Evolutionary conservation across 2,329 filamentous ascomycete species (phyloP), one percentile per base, ranked within the genome.

Genomic region (Ophiosphaerella narmari): DNA sequence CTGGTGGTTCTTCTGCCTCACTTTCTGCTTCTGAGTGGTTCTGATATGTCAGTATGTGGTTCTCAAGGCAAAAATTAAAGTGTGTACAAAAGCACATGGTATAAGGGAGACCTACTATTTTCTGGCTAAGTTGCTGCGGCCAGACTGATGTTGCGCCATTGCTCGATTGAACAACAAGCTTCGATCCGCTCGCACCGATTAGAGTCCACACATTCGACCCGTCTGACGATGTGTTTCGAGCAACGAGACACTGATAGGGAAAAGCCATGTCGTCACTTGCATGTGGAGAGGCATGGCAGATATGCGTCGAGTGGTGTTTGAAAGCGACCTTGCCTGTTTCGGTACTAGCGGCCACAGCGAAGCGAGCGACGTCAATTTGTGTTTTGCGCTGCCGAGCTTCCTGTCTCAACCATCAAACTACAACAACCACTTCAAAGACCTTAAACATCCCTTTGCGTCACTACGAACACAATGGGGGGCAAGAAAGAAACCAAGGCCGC

Each of bases 381-480:
- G 45, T 40, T 45, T 48, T 48, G 39, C 57, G 35, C 43, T 41
- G 43, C 38, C 55, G 46, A 58, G 51, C 50, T 51, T 50, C 42
- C 43, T 48, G 46, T 37, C 39, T 45, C 49, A 54, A 51, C 56
- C 54, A 65, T 54, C 57, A 62, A 13, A 65, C 55, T 65, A 53
- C 48, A 58, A 61, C 60, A 64, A 55, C 29, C 31, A 55, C 35
- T 65, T 62, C 81, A 82, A 86, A 78, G 71, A 88, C 91, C 92
- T 96, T 92, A 96, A 96, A 96, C 79, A 96, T 90, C 91, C 91
- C 95, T 86, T 89, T 90, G 94, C 94, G 90, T 91, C 74, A 67
- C 53, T 40, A 52, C 83, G 81, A 95, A 95, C 90, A 91, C 95
- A 85, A 96, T 96, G 92, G 92, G 91, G 91, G 92, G 90, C 91